Percentiles rank a stretch among this genome's conserved stretches.
phyloP scores from a whole-genome alignment of 164 flowering plant genomes.

The Vitis cinerea region DNA sequence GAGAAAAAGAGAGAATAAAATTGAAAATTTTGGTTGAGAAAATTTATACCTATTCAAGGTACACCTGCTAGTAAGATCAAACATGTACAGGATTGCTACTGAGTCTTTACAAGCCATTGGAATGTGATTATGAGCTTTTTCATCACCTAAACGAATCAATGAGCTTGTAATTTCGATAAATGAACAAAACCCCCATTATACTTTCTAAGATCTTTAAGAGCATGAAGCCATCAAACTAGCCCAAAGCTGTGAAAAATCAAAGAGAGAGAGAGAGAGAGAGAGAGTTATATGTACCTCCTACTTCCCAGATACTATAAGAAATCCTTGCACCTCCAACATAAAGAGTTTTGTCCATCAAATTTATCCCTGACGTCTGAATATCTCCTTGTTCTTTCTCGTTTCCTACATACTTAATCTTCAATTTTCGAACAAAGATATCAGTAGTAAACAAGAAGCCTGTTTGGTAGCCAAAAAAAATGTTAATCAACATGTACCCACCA shows the following conservation, averaged over 20 bases:
- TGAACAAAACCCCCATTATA: neutral
- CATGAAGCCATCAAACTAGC: too few species aligned
- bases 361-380: constrained; percentile 17
- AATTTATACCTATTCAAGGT: constrained; percentile 33
- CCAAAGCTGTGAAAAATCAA: neutral
- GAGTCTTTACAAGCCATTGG: constrained; percentile 40
- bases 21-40: neutral
- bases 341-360: constrained; percentile 31
- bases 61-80: constrained; percentile 50
- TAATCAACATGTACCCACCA: constrained; percentile 20
- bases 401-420: constrained; percentile 42
- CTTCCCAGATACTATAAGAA: constrained; percentile 44
- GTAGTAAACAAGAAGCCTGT: neutral
- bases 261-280: neutral
- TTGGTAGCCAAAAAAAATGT: neutral
- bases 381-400: constrained; percentile 22
- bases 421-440: neutral
- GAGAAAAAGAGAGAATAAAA: too few species aligned
- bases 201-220: neutral
- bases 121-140: constrained; percentile 21
- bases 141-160: constrained; percentile 25
- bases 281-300: constrained; percentile 23
- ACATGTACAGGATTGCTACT: constrained; percentile 47
- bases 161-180: too few species aligned
- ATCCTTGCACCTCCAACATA: constrained; percentile 33